Percentiles rank a stretch among this genome's conserved stretches.
Conservation (phyloP, 306 rosid species). For the Cucurbita argyrosperma region DNA sequence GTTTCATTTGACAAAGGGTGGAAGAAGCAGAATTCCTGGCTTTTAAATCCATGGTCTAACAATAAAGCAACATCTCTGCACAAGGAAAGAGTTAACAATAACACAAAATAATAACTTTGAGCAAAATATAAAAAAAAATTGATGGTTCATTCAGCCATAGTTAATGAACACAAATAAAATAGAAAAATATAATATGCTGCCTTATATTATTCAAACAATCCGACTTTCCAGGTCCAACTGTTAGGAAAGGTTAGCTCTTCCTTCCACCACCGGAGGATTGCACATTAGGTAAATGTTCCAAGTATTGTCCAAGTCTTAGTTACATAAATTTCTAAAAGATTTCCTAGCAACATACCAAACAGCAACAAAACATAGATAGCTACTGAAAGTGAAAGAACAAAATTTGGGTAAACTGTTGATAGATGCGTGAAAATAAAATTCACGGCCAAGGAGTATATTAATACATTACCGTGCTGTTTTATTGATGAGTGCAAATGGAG, state of each 20-base stretch:
- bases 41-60: constrained; percentile 76
- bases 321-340: neutral
- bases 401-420: neutral
- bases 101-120: neutral
- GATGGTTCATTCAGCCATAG: neutral
- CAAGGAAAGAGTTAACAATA: constrained; percentile 6
- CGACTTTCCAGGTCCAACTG: neutral
- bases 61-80: constrained; percentile 77
- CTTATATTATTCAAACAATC: neutral
- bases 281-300: neutral
- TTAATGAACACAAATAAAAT: neutral
- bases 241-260: neutral
- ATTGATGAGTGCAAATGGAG: constrained; percentile 80
- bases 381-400: neutral
- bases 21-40: constrained; percentile 61
- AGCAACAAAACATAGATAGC: neutral
- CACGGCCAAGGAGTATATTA: neutral
- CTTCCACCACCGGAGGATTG: neutral
- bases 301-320: neutral
- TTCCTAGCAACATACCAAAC: neutral
- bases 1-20: constrained; percentile 85
- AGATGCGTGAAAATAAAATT: neutral
- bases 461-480: constrained; percentile 66
- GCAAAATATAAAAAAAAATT: neutral
- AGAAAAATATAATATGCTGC: neutral